Base-by-base conservation (phyloP, 2,329 filamentous ascomycete genomes). In the Fusarium scirpi region DNA sequence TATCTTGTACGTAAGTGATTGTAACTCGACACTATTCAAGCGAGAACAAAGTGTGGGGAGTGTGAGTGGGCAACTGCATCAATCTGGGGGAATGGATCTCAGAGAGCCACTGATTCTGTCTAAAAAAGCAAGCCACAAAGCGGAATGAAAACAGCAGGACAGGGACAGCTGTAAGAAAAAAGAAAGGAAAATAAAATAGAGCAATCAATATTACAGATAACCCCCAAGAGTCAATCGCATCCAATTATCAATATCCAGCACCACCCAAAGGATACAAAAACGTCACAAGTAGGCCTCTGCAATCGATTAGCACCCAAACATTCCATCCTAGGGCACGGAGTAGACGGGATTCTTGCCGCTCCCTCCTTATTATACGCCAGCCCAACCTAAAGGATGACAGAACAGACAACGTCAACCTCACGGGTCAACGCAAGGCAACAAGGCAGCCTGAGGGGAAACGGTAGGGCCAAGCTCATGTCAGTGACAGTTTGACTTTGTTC, bases 41-140 rank as follows among this genome's bases (percentile, higher is more conserved):
- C 30, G 40, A 69, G 43, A 68, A 44, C 46, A 63, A 56, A 57
- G 46, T 59, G 58, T 58, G 51, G 55, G 41, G 52, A 67, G 54
- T 64, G 62, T 68, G 67, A 61, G 54, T 71, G 67, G 62, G 54
- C 48, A 52, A 43, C 16, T 61, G 43, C 57, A 64, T 63, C 67
- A 70, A 48, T 71, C 62, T 59, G 62, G 58, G 67, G 67, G 67
- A 63, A 63, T 63, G 53, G 46, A 55, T 63, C 53, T 62, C 48
- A 53, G 51, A 38, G 62, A 65, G 67, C 62, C 63, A 70, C 53
- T 69, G 54, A 40, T 68, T 71, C 47, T 62, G 61, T 24, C 27
- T 25, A 44, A 49, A 47, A 40, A 55, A 46, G 24, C 32, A 65
- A 69, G 56, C 67, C 56, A 70, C 62, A 51, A 64, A 70, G 46